A percentile compares a stretch with the other conserved stretches of the same genome.
Conservation (phyloP, 352 stramenopile genomes). For the Globisporangium takayamanum region DNA sequence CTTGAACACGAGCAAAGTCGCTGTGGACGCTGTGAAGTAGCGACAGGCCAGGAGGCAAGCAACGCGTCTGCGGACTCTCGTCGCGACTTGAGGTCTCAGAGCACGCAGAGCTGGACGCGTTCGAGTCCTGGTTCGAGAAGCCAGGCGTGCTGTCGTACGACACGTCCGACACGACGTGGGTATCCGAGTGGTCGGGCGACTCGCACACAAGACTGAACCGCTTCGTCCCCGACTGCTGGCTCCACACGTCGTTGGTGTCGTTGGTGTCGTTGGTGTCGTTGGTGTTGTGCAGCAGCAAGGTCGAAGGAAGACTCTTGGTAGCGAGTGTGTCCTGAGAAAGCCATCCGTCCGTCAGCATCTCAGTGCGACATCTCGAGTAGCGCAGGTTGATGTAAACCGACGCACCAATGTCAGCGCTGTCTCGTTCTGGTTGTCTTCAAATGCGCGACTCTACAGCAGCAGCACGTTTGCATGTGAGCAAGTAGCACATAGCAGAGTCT, state of each 20-base stretch:
- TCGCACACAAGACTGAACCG: slow-evolving; percentile 9
- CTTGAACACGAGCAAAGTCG: slow-evolving; percentile 70
- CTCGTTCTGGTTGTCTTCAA: slow-evolving; percentile 39
- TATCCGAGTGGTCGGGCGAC: slow-evolving; percentile 28
- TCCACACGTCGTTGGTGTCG: slow-evolving; percentile 11
- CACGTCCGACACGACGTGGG: slow-evolving; percentile 14
- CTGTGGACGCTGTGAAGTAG: slow-evolving; percentile 80
- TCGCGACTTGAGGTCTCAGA: slow-evolving; percentile 16
- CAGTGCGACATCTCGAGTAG: not conserved
- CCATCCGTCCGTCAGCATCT: slow-evolving; percentile 3
- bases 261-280: not conserved
- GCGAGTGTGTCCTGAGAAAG: slow-evolving; percentile 6
- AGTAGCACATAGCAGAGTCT: not conserved
- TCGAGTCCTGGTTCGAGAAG: slow-evolving; percentile 16
- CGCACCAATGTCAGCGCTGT: slow-evolving; percentile 24
- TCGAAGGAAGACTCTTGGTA: not conserved
- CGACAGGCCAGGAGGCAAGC: slow-evolving; percentile 35
- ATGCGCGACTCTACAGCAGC: slow-evolving; percentile 3
- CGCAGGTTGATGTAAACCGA: not conserved
- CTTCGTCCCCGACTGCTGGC: slow-evolving; percentile 1
- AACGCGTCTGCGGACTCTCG: slow-evolving; percentile 15
- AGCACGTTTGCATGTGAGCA: not conserved
- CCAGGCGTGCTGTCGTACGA: slow-evolving; percentile 18
- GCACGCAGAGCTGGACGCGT: slow-evolving; percentile 16
- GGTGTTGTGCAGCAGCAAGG: not conserved